Base-by-base conservation (phyloP, 2,329 filamentous ascomycete genomes). In the Piedraia hortae region DNA sequence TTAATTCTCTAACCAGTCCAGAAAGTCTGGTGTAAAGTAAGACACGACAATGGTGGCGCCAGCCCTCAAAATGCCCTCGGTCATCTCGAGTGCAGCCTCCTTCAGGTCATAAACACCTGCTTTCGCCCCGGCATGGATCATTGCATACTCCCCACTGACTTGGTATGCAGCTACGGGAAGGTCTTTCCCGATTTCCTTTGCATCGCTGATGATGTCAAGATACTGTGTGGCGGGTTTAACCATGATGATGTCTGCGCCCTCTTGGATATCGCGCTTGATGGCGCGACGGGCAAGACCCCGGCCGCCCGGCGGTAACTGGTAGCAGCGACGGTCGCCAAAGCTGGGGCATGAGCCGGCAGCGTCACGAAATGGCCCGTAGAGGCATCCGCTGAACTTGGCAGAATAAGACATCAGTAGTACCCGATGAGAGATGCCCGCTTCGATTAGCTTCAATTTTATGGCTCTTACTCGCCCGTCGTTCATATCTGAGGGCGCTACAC, bases 161-260 rank as follows among this genome's bases (percentile, higher is more conserved):
- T 97, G 85, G 46, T 97, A 97, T 11, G 85, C 82, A 1, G 85
- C 82, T 16, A 97, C 60, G 2, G 85, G 85, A 45, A 93, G 58
- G 44, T 93, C 78, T 42, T 68, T 71, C 27, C 75, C 82, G 24
- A 93, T 60, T 24, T 91, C 78, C 54, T 90, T 93, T 23, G 85
- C 85, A 41, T 97, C 85, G 34, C 74, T 77, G 45, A 97, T 93
- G 37, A 97, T 90, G 47, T 97, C 85, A 20, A 97, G 59, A 44
- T 90, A 97, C 46, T 82, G 77, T 36, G 73, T 73, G 6, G 85
- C 85, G 2, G 85, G 85, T 57, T 97, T 97, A 29, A 97, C 85
- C 82, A 97, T 91, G 48, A 97, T 90, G 34, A 91, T 77, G 40
- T 97, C 85, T 10, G 85, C 85, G 12, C 85, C 85, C 49, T 97